A percentile compares a stretch with the other conserved stretches of the same genome.
These are phyloP conservation scores for Schizosaccharomyces osmophilus DNA, from an alignment of 805 yeast genomes.

Conservation along the genomic window DNA sequence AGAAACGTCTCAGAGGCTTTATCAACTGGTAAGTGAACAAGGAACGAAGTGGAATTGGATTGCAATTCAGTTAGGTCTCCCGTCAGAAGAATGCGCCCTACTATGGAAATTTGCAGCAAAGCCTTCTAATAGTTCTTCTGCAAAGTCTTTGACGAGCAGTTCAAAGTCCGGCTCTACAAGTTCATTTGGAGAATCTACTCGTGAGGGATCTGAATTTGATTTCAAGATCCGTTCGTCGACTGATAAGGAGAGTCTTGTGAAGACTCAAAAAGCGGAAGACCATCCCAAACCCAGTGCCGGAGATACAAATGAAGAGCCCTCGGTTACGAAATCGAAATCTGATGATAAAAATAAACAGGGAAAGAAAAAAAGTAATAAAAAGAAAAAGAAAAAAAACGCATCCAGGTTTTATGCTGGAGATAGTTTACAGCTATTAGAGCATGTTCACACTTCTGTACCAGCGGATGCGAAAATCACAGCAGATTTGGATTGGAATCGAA, in stretches of 20 bases:
- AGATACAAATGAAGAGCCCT: too few relatives aligned
- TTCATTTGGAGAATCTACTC: too few relatives aligned
- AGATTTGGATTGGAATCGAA: background rate
- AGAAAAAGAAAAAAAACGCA: background rate
- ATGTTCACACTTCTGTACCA: background rate
- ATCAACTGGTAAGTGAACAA: background rate
- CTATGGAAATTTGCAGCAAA: too few relatives aligned
- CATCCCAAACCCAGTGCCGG: too few relatives aligned
- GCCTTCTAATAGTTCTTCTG: too few relatives aligned
- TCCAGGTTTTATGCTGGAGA: background rate
- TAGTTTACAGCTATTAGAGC: background rate
- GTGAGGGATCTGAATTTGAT: too few relatives aligned
- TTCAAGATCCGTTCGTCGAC: too few relatives aligned
- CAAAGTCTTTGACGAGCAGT: too few relatives aligned
- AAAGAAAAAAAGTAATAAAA: background rate
- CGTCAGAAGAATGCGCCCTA: too few relatives aligned
- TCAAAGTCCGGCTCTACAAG: too few relatives aligned
- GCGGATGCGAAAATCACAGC: background rate
- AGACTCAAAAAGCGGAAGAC: too few relatives aligned
- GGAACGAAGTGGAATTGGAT: background rate
- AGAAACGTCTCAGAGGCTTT: background rate
- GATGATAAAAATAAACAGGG: background rate
- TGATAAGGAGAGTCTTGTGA: too few relatives aligned
- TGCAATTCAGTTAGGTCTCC: background rate
- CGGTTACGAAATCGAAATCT: background rate